These are phyloP conservation scores for Lactarius indigo DNA, from an alignment of 768 basidiomycete species.

Conservation along the genomic window DNA sequence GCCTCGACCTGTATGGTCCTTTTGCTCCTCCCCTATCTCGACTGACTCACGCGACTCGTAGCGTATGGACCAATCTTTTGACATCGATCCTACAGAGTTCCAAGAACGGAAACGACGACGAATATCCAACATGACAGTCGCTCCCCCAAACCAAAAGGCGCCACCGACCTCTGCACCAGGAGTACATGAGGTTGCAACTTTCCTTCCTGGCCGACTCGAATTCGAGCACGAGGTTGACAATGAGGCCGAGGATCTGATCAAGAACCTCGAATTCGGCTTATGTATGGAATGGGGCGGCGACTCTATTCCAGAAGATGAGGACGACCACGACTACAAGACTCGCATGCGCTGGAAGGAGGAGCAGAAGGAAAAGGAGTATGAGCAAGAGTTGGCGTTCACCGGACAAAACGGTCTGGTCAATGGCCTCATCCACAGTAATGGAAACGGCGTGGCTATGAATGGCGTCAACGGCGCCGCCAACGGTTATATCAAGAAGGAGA, in stretches of 20 bases:
- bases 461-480: conserved; percentile 36
- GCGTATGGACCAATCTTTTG: conserved; percentile 55
- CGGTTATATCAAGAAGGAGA: conserved; percentile 38
- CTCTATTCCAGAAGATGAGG: conserved; percentile 71
- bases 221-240: conserved; percentile 98
- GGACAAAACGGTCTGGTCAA: conserved; percentile 26
- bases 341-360: conserved; percentile 42
- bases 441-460: conserved; percentile 30
- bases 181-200: conserved; percentile 88
- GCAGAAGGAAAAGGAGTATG: conserved; percentile 32
- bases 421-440: conserved; percentile 34
- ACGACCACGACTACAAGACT: conserved; percentile 68
- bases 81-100: conserved; percentile 77
- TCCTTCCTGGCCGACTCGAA: conserved; percentile 94
- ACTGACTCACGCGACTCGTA: conserved; percentile 22
- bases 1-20: conserved; percentile 69
- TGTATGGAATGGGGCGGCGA: conserved; percentile 84
- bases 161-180: conserved; percentile 87
- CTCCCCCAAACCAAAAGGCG: conserved; percentile 58
- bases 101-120: conserved; percentile 85
- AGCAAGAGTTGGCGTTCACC: conserved; percentile 27
- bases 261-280: conserved; percentile 94
- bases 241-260: conserved; percentile 92
- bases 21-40: conserved; percentile 13
- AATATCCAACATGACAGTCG: conserved; percentile 70